Base-by-base conservation (phyloP, 495 filamentous ascomycete genomes). In the Penicillium paradoxum region DNA sequence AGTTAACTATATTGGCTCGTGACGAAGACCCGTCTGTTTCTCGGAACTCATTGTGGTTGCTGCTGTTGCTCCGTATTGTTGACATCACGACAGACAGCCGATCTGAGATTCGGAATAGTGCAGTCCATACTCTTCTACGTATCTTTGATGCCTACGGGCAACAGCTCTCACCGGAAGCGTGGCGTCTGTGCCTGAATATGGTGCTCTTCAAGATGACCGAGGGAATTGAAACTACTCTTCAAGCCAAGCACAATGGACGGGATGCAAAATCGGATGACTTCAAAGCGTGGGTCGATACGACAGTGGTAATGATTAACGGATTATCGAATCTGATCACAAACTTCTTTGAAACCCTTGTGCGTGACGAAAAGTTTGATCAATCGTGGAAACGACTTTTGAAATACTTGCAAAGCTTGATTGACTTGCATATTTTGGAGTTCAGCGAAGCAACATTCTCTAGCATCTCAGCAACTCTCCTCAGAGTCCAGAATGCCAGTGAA, bases 81-180 rank as follows among this genome's bases (percentile, higher is more conserved):
- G 80, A 83, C 13, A 80, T 96, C 19, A 86, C 90, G 4, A 83
- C 79, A 5, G 89, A 96, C 63, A 75, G 80, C 21, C 80, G 91
- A 59, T 68, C 86, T n/a, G 93, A 97, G 61, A 80, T 97, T 43
- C 80, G 93, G 45, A 95, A 97, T 60, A 91, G 90, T 52, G 88
- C 91, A 6, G 84, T 97, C 29, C 91, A 95, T 64, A 96, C 91
- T 0, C 71, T 97, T 14, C 80, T 97, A 49, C 79, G 91, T 33
- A 97, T 97, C 45, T 90, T 97, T 56, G 89, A 95, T 69, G 90
- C 88, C 4, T 90, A 91, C 53, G 91, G 88, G 24, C 88, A 92
- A 59, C 83, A 85, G 44, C 77, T 97, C 11, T 83, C 80, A 10
- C 80, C 87, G 0, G 79, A 85, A 58, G 85, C 90, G 10, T 96